A percentile compares a stretch with the other conserved stretches of the same genome.
These are phyloP conservation scores for Annulohypoxylon nitens DNA, from an alignment of 495 filamentous ascomycete species.

Conservation along the genomic window DNA sequence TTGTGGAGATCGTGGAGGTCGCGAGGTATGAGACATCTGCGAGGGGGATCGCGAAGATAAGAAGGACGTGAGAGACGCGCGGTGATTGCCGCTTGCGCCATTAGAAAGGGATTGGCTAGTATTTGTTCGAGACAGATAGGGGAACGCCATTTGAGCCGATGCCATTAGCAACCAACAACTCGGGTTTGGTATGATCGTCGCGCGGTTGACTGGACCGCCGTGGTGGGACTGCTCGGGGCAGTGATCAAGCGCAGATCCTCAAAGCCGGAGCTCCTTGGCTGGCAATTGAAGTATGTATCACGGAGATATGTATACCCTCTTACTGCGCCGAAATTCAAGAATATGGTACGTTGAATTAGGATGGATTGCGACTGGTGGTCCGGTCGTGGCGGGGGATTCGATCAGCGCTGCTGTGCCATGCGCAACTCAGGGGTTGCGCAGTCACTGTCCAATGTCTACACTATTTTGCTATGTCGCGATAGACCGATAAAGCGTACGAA, in stretches of 20 bases:
- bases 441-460: background rate
- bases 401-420: slow-evolving; percentile 40
- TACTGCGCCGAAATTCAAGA: slow-evolving; percentile 22
- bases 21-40: slow-evolving; percentile 63
- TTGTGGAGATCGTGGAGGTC: slow-evolving; percentile 66
- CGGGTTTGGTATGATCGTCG: slow-evolving; percentile 44
- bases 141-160: slow-evolving; percentile 44
- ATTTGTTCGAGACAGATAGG: slow-evolving; percentile 49
- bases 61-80: slow-evolving; percentile 70
- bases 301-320: slow-evolving; percentile 17
- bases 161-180: slow-evolving; percentile 33
- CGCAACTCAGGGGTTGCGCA: slow-evolving; percentile 32
- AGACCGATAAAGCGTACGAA: background rate
- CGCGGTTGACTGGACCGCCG: slow-evolving; percentile 39
- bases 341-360: slow-evolving; percentile 11
- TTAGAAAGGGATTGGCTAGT: slow-evolving; percentile 50
- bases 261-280: slow-evolving; percentile 26
- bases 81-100: slow-evolving; percentile 38
- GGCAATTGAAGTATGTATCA: background rate
- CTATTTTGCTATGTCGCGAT: slow-evolving; percentile 19
- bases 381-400: slow-evolving; percentile 34
- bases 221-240: slow-evolving; percentile 30
- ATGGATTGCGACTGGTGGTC: slow-evolving; percentile 20
- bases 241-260: slow-evolving; percentile 35
- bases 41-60: slow-evolving; percentile 67